These are phyloP conservation scores for Rhodocollybia butyracea DNA, from an alignment of 768 basidiomycete genomes.

Conservation along the genomic window DNA sequence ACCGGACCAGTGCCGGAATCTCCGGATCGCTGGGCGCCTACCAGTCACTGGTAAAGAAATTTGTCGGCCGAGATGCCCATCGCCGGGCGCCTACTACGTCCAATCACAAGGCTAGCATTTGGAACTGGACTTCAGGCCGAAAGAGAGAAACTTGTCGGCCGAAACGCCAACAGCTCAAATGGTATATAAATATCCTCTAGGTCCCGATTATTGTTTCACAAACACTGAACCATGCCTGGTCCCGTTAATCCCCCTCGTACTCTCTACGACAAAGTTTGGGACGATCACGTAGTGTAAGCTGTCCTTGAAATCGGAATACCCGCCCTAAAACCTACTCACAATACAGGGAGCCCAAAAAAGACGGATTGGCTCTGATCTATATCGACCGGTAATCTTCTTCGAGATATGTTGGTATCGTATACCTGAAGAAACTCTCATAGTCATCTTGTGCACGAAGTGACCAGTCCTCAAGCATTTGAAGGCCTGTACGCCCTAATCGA, in stretches of 20 bases:
- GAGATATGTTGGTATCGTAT: neutral
- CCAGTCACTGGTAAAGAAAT: too few relatives aligned
- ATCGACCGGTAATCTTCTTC: constrained; percentile 60
- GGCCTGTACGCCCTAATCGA: constrained; percentile 54
- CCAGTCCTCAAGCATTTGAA: constrained; percentile 91
- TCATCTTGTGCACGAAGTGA: constrained; percentile 84
- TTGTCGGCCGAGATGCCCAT: too few relatives aligned
- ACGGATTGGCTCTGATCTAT: constrained; percentile 79
- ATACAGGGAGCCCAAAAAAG: constrained; percentile 67
- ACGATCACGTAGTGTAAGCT: constrained; percentile 89
- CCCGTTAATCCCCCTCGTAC: constrained; percentile 65
- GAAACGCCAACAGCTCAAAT: neutral
- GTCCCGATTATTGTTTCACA: neutral
- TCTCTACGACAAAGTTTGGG: constrained; percentile 97
- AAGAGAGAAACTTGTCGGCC: constrained; percentile 14
- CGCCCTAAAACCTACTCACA: too few relatives aligned
- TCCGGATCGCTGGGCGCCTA: too few relatives aligned
- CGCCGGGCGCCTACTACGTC: too few relatives aligned
- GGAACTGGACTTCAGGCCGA: constrained; percentile 4
- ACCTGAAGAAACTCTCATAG: constrained; percentile 24
- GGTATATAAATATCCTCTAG: neutral
- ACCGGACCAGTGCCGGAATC: too few relatives aligned
- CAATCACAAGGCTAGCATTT: neutral
- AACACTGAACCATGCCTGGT: constrained; percentile 33
- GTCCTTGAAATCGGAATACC: constrained; percentile 6